Evolutionary conservation across 441 rosid species (phyloP), one percentile per base, ranked within the genome.

Genomic region (Gossypium schwendimanii): DNA sequence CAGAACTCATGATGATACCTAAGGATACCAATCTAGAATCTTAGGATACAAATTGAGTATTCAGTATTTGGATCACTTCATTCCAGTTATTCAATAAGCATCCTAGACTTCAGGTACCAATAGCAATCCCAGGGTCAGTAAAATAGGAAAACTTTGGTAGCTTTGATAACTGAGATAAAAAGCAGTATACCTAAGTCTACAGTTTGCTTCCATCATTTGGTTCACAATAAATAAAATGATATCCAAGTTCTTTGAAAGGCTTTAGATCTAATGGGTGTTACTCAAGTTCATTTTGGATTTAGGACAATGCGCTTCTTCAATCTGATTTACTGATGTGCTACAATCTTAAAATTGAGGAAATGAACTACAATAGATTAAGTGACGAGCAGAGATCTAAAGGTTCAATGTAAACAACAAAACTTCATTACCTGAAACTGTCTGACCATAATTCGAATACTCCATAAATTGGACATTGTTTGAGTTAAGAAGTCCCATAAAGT

Each of bases 391-490:
- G 70, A 20, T 28, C 33, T 39, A 69, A 59, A 72, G 33, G 24
- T n/a, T 50, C 33, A 76, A 31, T 18, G 39, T 36, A 21, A 63
- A 58, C 23, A 26, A 70, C 15, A 44, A 62, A 23, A 44, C 17
- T 50, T 61, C 15, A 6, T 41, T 72, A 94, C 99, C 99, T 73
- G 99, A 92, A 70, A 94, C 79, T 0, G 93, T 84, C 84, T 91
- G 98, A 36, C 98, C 99, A 72, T 94, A 91, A 62, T 92, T 87
- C 0, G 94, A 88, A 73, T 92, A 94, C 80, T 94, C 98, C 91
- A 94, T 88, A 72, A 84, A 92, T 57, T 89, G 95, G 70, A 94
- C 93, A 78, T 88, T 85, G 72, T 87, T 91, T 28, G 98, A 82
- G 76, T 91, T 83, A 17, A 92, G 86, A 33, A 94, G 93, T 62